Base-by-base conservation (phyloP, 1,284 basidiomycete species). In the Salmacisia buchloeana region DNA sequence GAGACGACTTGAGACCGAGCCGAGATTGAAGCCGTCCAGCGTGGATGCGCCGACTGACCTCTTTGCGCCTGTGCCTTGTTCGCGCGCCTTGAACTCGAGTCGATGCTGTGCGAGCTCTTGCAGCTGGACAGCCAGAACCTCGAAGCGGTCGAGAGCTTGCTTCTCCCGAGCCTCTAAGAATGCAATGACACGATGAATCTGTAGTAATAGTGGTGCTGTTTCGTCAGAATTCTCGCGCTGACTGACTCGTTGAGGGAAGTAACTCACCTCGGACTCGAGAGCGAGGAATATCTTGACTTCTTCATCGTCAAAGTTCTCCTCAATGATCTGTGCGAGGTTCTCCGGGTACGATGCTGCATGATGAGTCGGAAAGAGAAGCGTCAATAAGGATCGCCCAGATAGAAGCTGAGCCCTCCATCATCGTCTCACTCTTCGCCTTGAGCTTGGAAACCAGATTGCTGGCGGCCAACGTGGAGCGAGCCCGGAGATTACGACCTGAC, bases 101-200 rank as follows among this genome's bases (percentile, higher is more conserved):
- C 77, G 70, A 62, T 79, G 77, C 10, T 79, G 74, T 1, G 76
- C 71, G 10, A 73, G 74, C 66, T 71, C 71, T 34, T 63, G 61
- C 34, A 96, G 83, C 78, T 97, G 93, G 56, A 84, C 83, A 63
- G 85, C 84, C 0, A 94, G 82, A 18, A 83, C 80, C 64, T 80
- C 78, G 63, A 85, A 84, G 64, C 83, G 83, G 31, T 81, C 81
- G 25, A 81, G 80, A 80, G 88, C 86, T 69, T 92, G 90, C 27
- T 83, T 82, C 78, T 91, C 90, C 27, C 88, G 84, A 27, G 85
- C 85, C 7, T 85, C 75, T 76, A 91, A 97, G 79, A 97, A 97
- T 2, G 52, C 45, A 43, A 69, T 62, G 61, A 72, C 73, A 25
- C 69, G 66, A 25, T 70, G 69, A n/a, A 54, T 54, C 49, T 54